A percentile compares a stretch with the other conserved stretches of the same genome.
Conservation (phyloP, 805 yeast species). For the Millerozyma acaciae region DNA sequence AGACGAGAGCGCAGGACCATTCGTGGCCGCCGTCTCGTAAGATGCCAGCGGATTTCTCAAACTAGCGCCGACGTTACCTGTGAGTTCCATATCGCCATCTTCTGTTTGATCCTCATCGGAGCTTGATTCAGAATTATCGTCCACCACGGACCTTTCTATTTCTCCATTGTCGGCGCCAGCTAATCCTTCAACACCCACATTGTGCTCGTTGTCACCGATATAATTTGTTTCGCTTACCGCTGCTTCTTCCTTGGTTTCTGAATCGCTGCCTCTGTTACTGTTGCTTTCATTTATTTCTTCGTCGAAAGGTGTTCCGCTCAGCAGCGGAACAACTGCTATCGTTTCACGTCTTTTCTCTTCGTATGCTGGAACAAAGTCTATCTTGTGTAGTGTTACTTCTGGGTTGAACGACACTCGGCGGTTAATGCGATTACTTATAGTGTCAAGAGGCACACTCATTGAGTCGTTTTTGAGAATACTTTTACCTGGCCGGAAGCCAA, state of each 20-base stretch:
- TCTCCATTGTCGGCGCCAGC: background rate
- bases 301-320: constrained; percentile 1
- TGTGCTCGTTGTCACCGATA: background rate
- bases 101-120: too few species aligned
- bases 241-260: background rate
- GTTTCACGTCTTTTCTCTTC: constrained; percentile 22
- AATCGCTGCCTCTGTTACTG: constrained; percentile 5
- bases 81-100: constrained; percentile 24
- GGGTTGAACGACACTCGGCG: constrained; percentile 78
- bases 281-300: background rate
- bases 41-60: background rate
- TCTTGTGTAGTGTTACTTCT: constrained; percentile 62
- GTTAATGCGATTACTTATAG: constrained; percentile 10
- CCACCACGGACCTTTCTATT: background rate
- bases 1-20: background rate
- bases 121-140: too few species aligned
- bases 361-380: constrained; percentile 32
- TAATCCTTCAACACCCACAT: background rate
- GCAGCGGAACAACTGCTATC: constrained; percentile 18
- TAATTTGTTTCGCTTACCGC: background rate
- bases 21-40: background rate
- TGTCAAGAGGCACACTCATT: constrained; percentile 18
- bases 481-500: constrained; percentile 9
- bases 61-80: constrained; percentile 9
- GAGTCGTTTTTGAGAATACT: constrained; percentile 21